Evolutionary conservation across 2,329 filamentous ascomycete genomes (phyloP).

Genomic region (Penicillium hordei): DNA sequence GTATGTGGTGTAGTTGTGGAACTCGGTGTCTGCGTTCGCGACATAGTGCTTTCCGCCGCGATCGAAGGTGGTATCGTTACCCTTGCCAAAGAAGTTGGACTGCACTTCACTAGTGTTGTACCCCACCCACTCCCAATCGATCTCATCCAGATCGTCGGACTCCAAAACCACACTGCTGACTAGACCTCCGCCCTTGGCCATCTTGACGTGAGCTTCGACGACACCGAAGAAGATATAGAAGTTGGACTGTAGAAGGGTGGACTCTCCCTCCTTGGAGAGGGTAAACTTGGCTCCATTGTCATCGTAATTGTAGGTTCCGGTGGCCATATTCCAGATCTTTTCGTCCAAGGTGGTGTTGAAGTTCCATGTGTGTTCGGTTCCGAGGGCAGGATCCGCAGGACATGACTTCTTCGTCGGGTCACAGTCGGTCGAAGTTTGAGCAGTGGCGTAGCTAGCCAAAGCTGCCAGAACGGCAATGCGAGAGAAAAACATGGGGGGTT

Average conservation of each 20-base stretch:
- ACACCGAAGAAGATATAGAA: constrained; percentile 87
- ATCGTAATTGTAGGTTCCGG: constrained; percentile 64
- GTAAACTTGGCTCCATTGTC: constrained; percentile 68
- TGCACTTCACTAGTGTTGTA: constrained; percentile 53
- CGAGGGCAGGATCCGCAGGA: constrained; percentile 69
- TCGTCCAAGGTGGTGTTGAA: constrained; percentile 63
- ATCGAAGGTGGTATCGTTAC: constrained; percentile 72
- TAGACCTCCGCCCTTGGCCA: constrained; percentile 71
- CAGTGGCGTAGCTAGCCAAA: constrained; percentile 41
- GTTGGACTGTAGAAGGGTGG: constrained; percentile 73
- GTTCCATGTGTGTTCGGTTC: constrained; percentile 58
- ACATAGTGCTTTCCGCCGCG: constrained; percentile 75
- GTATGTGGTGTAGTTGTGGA: constrained; percentile 57
- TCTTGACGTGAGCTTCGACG: constrained; percentile 75
- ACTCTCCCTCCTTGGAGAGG: constrained; percentile 68
- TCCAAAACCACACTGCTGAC: constrained; percentile 80
- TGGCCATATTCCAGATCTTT: constrained; percentile 67
- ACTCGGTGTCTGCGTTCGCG: constrained; percentile 55
- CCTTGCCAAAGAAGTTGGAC: constrained; percentile 96
- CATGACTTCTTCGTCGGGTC: constrained; percentile 73
- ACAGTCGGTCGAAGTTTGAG: constrained; percentile 76
- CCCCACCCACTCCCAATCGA: constrained; percentile 65
- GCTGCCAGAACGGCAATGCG: constrained; percentile 30
- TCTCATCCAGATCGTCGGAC: constrained; percentile 80
- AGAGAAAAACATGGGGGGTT: constrained; percentile 27